Conservation (phyloP, 768 basidiomycete species). For the Collybia sordida region DNA sequence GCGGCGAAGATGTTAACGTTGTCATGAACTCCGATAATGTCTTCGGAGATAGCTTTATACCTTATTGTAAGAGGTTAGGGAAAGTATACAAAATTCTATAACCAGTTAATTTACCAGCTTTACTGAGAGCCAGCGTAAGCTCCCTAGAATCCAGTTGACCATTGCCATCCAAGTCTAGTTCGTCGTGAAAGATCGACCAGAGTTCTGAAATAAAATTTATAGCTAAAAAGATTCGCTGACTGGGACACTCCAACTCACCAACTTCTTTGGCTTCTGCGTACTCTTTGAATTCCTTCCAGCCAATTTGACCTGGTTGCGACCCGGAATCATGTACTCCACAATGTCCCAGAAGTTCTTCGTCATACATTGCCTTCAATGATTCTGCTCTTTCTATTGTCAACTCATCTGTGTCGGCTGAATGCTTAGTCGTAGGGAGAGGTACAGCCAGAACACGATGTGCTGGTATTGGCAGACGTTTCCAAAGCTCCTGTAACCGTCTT, state of each 20-base stretch:
- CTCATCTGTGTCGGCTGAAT: constrained; percentile 13
- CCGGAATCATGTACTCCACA: constrained; percentile 45
- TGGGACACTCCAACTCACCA: constrained; percentile 44
- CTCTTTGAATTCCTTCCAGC: constrained; percentile 70
- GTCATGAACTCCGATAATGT: constrained; percentile 83
- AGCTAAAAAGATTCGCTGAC: too few relatives aligned
- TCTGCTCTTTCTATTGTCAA: constrained; percentile 64
- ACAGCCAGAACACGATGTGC: constrained; percentile 10
- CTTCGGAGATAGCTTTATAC: constrained; percentile 65
- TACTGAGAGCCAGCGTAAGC: constrained; percentile 45
- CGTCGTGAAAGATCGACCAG: constrained; percentile 89
- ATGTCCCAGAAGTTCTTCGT: constrained; percentile 67
- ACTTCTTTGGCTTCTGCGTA: constrained; percentile 83
- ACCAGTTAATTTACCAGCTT: constrained; percentile 57
- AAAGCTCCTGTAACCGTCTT: constrained; percentile 58
- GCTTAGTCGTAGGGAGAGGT: constrained; percentile 4
- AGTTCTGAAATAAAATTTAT: constrained; percentile 52
- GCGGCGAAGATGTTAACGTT: constrained; percentile 69
- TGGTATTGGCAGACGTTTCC: constrained; percentile 52
- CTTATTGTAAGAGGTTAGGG: constrained; percentile 34
- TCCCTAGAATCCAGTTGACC: constrained; percentile 69
- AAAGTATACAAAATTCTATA: constrained; percentile 12
- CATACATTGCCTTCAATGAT: constrained; percentile 67
- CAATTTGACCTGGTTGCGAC: constrained; percentile 45
- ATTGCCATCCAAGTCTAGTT: constrained; percentile 88